Percentiles rank a stretch among this genome's conserved stretches.
phyloP scores from a whole-genome alignment of 305 asterid genomes.

The Fraxinus baroniana region DNA sequence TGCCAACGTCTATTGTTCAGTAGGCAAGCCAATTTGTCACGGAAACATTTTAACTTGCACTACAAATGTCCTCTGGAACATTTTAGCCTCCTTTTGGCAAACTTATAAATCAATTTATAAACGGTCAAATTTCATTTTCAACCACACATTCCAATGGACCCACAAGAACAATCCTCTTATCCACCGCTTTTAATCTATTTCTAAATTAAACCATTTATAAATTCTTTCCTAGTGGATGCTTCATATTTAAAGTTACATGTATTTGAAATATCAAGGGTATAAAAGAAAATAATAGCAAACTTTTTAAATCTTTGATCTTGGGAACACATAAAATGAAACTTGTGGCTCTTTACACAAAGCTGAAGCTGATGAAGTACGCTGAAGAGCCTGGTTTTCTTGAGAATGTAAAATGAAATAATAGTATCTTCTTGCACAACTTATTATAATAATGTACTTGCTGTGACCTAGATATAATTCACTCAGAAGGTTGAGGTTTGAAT shows the following conservation, averaged over 20 bases:
- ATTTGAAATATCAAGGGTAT: not conserved
- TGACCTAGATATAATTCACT: constrained; percentile 3
- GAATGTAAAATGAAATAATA: constrained; percentile 10
- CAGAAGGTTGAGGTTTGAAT: constrained; percentile 1
- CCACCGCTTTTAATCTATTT: not conserved
- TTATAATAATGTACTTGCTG: not conserved
- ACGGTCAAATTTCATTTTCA: not conserved
- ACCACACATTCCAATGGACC: not conserved
- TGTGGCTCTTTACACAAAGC: constrained; percentile 11
- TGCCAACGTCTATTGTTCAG: not conserved
- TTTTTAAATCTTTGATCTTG: not conserved
- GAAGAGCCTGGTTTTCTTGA: not conserved
- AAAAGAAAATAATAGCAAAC: constrained; percentile 2
- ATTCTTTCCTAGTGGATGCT: not conserved
- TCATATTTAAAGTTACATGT: not conserved
- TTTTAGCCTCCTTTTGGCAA: not conserved
- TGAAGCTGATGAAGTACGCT: constrained; percentile 5
- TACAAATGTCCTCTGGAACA: not conserved
- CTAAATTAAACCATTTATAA: not conserved
- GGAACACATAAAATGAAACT: constrained; percentile 5
- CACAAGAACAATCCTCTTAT: not conserved
- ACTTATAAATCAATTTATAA: not conserved
- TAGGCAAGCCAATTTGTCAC: not conserved
- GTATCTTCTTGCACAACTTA: not conserved
- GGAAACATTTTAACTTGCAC: not conserved